Percentiles rank a stretch among this genome's conserved stretches.
These are phyloP conservation scores for Colletotrichum graminicola DNA, from an alignment of 2,329 filamentous ascomycete genomes.

Conservation along the genomic window DNA sequence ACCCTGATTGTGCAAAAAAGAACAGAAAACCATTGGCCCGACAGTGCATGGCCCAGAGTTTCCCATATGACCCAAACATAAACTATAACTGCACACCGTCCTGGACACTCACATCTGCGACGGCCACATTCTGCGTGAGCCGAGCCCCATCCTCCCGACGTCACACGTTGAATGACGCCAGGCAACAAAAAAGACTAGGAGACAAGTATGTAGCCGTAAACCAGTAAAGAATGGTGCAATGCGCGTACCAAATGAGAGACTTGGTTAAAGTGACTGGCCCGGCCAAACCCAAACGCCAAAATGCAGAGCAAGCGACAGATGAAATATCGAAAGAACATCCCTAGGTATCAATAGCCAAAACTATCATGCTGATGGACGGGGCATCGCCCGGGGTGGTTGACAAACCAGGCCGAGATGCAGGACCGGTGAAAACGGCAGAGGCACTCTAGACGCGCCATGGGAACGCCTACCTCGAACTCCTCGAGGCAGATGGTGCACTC, in stretches of 20 bases:
- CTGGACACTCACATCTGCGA: conserved; percentile 25
- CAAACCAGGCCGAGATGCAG: conserved; percentile 74
- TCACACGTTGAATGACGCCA: conserved; percentile 1
- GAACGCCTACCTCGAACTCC: conserved; percentile 71
- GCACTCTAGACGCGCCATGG: conserved; percentile 76
- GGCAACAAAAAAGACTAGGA: neutral
- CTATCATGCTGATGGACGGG: conserved; percentile 75
- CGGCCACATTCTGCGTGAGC: conserved; percentile 22
- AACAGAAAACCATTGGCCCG: conserved; percentile 3
- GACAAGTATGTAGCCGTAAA: conserved; percentile 3
- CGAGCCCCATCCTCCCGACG: neutral
- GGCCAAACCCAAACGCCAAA: conserved; percentile 34
- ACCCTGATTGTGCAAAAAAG: conserved; percentile 22
- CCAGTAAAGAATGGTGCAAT: neutral
- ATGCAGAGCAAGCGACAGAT: conserved; percentile 15
- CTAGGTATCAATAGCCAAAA: conserved; percentile 60
- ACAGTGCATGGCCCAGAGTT: neutral
- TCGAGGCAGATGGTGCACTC: conserved; percentile 78
- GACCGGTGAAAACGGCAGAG: conserved; percentile 73
- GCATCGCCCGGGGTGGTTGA: conserved; percentile 71
- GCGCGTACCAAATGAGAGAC: conserved; percentile 24
- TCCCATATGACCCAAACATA: neutral
- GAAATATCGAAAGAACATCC: conserved; percentile 4
- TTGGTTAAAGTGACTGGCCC: conserved; percentile 22
- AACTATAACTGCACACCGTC: neutral